Evolutionary conservation across 2,329 filamentous ascomycete species (phyloP).

Genomic region (Sporothrix globosa): DNA sequence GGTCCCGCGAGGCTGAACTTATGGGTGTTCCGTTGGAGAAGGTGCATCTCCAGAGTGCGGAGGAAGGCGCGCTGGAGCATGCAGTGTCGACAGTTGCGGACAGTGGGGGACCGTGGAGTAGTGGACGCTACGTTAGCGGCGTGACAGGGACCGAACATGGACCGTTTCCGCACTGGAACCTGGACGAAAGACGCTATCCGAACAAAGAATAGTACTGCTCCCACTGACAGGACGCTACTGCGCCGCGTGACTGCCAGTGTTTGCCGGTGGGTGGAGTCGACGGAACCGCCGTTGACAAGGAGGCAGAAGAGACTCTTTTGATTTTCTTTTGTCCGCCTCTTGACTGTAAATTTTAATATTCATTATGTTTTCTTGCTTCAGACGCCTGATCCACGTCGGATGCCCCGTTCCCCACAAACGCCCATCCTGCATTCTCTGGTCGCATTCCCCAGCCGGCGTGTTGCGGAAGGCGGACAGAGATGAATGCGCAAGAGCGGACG

Average conservation of each 20-base stretch:
- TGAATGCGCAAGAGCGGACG: neutral
- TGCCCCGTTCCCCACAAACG: neutral
- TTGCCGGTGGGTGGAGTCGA: conserved; percentile 3
- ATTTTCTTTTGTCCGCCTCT: neutral
- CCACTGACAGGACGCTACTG: neutral
- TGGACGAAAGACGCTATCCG: neutral
- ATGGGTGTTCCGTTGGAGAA: conserved; percentile 22
- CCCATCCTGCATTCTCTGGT: neutral
- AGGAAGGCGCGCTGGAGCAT: neutral
- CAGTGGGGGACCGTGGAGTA: too few species aligned
- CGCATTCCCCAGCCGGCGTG: conserved; percentile 6
- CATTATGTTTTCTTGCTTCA: neutral
- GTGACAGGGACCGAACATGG: neutral
- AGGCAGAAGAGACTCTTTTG: neutral
- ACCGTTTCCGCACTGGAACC: neutral
- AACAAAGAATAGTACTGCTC: neutral
- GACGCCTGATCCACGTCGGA: neutral
- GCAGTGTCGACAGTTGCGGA: too few species aligned
- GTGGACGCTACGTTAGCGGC: too few species aligned
- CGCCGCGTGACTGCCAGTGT: neutral
- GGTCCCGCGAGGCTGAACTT: conserved; percentile 7
- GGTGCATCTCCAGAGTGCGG: neutral
- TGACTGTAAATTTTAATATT: too few species aligned
- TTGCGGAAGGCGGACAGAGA: neutral
- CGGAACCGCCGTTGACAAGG: conserved; percentile 5